A percentile compares a stretch with the other conserved stretches of the same genome.
These are phyloP conservation scores for Coleophoma eucalyptorum DNA, from an alignment of 2,329 filamentous ascomycete genomes.

Conservation along the genomic window DNA sequence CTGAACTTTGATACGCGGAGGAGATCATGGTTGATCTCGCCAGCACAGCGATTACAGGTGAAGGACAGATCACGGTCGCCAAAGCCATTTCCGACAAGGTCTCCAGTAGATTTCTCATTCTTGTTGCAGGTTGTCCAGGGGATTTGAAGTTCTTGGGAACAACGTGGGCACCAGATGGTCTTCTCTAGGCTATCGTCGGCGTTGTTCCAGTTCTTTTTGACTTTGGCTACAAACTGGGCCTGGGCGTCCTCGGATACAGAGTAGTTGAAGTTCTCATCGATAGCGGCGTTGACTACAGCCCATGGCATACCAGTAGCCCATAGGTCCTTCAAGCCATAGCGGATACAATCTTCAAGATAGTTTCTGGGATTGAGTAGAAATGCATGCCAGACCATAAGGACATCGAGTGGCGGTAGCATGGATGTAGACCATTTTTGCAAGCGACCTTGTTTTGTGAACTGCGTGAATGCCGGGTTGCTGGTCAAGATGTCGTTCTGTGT, in stretches of 20 bases:
- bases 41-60: conserved; percentile 47
- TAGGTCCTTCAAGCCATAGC: conserved; percentile 45
- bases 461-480: conserved; percentile 3
- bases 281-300: conserved; percentile 51
- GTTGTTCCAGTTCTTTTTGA: conserved; percentile 56
- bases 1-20: conserved; percentile 61
- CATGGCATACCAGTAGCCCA: conserved; percentile 67
- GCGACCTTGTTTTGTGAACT: conserved; percentile 12
- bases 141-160: conserved; percentile 35
- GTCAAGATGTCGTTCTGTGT: conserved; percentile 18
- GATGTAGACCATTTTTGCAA: conserved; percentile 31
- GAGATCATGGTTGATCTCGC: conserved; percentile 48
- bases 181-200: conserved; percentile 45
- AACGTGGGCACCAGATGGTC: conserved; percentile 51
- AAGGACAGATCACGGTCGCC: conserved; percentile 52
- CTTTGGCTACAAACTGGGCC: conserved; percentile 41
- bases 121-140: conserved; percentile 57
- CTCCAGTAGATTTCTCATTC: conserved; percentile 29
- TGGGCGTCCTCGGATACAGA: conserved; percentile 38
- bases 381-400: conserved; percentile 73
- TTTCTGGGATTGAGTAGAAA: conserved; percentile 70
- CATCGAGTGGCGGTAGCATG: conserved; percentile 56
- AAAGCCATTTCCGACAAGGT: conserved; percentile 49
- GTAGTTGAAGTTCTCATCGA: conserved; percentile 58
- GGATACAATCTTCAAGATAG: conserved; percentile 68